Conservation (phyloP, 164 flowering plant species). For the Echeveria elegans region DNA sequence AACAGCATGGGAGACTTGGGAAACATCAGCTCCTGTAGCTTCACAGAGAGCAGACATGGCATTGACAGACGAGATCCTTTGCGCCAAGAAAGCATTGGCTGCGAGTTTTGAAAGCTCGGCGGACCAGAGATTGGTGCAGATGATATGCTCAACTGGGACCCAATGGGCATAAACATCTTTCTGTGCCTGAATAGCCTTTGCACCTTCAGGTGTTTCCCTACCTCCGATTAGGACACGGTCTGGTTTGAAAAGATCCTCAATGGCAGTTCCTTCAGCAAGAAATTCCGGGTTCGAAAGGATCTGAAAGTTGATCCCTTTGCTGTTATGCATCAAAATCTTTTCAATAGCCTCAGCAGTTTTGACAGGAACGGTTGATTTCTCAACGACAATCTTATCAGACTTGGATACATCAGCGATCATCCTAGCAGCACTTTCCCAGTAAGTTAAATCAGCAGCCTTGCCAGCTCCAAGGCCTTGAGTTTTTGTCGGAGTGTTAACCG, state of each 20-base stretch:
- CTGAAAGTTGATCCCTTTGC: conserved; percentile 6
- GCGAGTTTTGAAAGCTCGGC: conserved; percentile 7
- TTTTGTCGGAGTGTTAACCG: conserved; percentile 4
- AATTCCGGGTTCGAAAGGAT: conserved; percentile 7
- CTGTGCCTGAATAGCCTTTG: conserved; percentile 2
- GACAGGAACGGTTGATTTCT: conserved; percentile 4
- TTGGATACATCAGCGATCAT: conserved; percentile 8
- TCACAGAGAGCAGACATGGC: conserved; percentile 7
- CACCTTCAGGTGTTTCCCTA: conserved; percentile 5
- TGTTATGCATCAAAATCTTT: conserved; percentile 6
- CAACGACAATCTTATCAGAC: conserved; percentile 3
- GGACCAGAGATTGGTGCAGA: conserved; percentile 5
- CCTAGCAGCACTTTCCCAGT: conserved; percentile 9
- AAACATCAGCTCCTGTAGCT: conserved; percentile 4
- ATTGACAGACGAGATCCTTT: conserved; percentile 3
- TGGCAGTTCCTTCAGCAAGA: conserved; percentile 7
- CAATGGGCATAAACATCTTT: conserved; percentile 5
- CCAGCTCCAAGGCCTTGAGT: conserved; percentile 7
- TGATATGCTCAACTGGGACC: conserved; percentile 3
- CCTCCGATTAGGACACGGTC: conserved; percentile 8
- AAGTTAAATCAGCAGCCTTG: conserved; percentile 7
- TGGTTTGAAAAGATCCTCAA: conserved; percentile 7
- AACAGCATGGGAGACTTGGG: conserved; percentile 4
- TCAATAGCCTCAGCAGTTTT: conserved; percentile 6
- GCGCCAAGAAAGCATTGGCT: conserved; percentile 6